Evolutionary conservation across 2,329 filamentous ascomycete genomes (phyloP).

Genomic region (Parafenestella ontariensis): DNA sequence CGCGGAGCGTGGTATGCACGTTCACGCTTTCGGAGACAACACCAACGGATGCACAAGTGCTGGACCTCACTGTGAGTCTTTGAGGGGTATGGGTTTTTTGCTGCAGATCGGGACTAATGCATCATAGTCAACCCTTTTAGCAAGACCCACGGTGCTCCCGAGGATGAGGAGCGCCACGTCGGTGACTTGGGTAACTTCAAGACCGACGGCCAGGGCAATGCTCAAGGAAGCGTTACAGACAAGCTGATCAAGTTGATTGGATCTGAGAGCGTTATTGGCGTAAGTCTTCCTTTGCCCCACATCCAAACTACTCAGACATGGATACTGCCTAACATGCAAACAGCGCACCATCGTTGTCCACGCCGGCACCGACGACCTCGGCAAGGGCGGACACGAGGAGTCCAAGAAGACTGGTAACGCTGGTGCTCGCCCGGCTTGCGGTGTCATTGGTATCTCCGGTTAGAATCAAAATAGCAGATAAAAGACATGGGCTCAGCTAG

Average conservation of each 20-base stretch:
- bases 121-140: constrained; percentile 88
- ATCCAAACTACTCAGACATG: not conserved
- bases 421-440: constrained; percentile 90
- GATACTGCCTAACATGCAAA: constrained; percentile 19
- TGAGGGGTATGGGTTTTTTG: too few species aligned
- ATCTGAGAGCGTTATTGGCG: constrained; percentile 91
- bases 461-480: not conserved
- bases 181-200: constrained; percentile 97
- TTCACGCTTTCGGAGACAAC: constrained; percentile 99
- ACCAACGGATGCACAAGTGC: constrained; percentile 99
- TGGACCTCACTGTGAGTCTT: constrained; percentile 88
- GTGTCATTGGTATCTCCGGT: constrained; percentile 87
- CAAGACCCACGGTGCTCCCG: constrained; percentile 90
- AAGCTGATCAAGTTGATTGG: constrained; percentile 94
- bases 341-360: constrained; percentile 95
- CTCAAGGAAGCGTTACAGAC: constrained; percentile 81
- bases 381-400: constrained; percentile 89
- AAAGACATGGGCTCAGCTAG: not conserved
- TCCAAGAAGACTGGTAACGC: constrained; percentile 99
- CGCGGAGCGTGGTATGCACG: constrained; percentile 96
- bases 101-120: not conserved
- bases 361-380: constrained; percentile 94
- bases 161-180: constrained; percentile 86
- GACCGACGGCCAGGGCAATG: constrained; percentile 91
- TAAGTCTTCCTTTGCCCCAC: constrained; percentile 53